Conservation (phyloP, 495 filamentous ascomycete species). For the Penicillium simplicissimum region DNA sequence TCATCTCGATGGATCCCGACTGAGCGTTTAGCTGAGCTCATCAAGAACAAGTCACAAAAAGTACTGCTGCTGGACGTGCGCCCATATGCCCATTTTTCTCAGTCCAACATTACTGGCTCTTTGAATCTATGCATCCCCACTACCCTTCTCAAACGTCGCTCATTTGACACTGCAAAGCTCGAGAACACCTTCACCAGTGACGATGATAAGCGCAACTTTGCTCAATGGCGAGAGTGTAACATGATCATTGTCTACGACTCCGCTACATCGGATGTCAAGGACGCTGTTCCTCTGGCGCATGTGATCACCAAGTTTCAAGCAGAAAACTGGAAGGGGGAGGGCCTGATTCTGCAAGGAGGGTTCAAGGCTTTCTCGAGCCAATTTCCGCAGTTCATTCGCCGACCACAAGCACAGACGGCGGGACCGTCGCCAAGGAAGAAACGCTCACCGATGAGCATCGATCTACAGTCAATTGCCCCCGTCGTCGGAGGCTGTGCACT, state of each 20-base stretch:
- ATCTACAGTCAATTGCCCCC: slow-evolving; percentile 61
- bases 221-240: slow-evolving; percentile 68
- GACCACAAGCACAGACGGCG: slow-evolving; percentile 24
- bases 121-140: slow-evolving; percentile 95
- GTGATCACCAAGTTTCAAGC: slow-evolving; percentile 88
- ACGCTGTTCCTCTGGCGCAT: slow-evolving; percentile 74
- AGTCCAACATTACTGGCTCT: slow-evolving; percentile 72
- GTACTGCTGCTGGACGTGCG: slow-evolving; percentile 84
- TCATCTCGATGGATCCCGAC: slow-evolving; percentile 56
- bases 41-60: slow-evolving; percentile 57
- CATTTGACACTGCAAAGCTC: slow-evolving; percentile 88
- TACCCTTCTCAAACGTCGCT: slow-evolving; percentile 84
- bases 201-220: slow-evolving; percentile 70
- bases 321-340: slow-evolving; percentile 77
- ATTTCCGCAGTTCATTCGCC: slow-evolving; percentile 48
- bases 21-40: slow-evolving; percentile 63
- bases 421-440: slow-evolving; percentile 38
- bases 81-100: slow-evolving; percentile 77
- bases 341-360: slow-evolving; percentile 68
- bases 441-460: slow-evolving; percentile 47
- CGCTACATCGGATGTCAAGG: slow-evolving; percentile 71
- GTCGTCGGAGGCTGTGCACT: slow-evolving; percentile 86
- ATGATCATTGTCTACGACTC: slow-evolving; percentile 88
- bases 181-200: slow-evolving; percentile 82
- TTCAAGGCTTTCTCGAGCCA: slow-evolving; percentile 50